Conservation (phyloP, 306 rosid species). For the Casuarina cunninghamiana region DNA sequence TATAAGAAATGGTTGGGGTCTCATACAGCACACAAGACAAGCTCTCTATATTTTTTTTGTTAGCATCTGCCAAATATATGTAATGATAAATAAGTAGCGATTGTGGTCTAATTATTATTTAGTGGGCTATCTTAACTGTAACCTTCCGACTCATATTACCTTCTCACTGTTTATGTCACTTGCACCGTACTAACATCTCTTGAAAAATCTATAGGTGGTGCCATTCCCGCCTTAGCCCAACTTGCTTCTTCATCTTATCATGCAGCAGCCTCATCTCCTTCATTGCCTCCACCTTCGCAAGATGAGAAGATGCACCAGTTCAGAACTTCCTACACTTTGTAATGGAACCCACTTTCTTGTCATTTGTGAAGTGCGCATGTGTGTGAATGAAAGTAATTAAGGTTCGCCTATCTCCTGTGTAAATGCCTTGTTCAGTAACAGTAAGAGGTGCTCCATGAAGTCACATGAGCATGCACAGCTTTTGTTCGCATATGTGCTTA, state of each 20-base stretch:
- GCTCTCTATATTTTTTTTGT: neutral
- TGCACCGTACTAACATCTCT: neutral
- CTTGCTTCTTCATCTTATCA: constrained; percentile 83
- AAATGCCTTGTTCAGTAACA: constrained; percentile 26
- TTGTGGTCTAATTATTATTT: neutral
- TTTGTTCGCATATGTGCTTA: too few relatives aligned
- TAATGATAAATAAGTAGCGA: neutral
- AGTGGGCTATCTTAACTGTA: neutral
- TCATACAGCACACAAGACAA: neutral
- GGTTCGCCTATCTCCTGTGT: constrained; percentile 16
- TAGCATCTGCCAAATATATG: neutral
- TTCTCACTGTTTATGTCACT: neutral
- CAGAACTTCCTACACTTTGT: constrained; percentile 62
- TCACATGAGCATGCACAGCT: neutral
- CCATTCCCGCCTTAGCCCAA: constrained; percentile 77
- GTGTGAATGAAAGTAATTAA: neutral
- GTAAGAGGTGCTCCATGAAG: constrained; percentile 11
- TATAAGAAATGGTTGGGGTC: neutral
- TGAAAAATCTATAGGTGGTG: constrained; percentile 63
- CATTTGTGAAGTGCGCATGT: neutral
- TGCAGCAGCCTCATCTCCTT: constrained; percentile 48
- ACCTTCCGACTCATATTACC: neutral
- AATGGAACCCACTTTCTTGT: constrained; percentile 24
- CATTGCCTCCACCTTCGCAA: constrained; percentile 41
- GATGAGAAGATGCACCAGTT: constrained; percentile 68